phyloP scores from a whole-genome alignment of 352 stramenopile genomes.

The Pythium apleroticum region DNA sequence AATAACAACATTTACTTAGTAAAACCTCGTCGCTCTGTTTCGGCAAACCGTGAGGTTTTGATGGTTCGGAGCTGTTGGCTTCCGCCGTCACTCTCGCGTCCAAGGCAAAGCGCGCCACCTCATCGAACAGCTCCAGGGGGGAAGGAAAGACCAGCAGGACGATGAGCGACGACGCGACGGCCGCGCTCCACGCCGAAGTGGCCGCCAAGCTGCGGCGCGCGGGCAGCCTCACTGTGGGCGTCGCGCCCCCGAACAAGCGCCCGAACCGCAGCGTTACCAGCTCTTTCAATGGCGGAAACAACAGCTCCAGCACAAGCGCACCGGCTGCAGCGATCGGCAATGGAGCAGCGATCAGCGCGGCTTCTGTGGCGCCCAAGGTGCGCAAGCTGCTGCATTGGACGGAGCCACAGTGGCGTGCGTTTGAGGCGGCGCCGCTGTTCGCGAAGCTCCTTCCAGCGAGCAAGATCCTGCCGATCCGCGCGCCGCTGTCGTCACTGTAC shows the following conservation, averaged over 20 bases:
- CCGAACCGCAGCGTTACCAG: conserved; percentile 15
- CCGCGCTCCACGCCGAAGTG: conserved; percentile 25
- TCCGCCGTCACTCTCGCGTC: conserved; percentile 25
- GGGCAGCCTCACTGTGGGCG: conserved; percentile 16
- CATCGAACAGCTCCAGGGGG: background rate
- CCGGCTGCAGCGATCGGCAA: background rate
- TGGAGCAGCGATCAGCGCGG: background rate
- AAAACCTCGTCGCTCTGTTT: conserved; percentile 19
- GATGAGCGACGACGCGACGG: conserved; percentile 27
- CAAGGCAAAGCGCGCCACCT: conserved; percentile 20
- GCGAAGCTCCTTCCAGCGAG: conserved; percentile 48
- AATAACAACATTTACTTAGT: background rate
- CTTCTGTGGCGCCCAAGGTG: conserved; percentile 18
- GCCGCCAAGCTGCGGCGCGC: conserved; percentile 32
- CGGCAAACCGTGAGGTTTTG: conserved; percentile 4
- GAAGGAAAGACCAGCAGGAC: conserved; percentile 2
- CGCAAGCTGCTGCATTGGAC: conserved; percentile 76
- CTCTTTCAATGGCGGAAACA: conserved; percentile 1
- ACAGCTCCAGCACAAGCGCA: background rate
- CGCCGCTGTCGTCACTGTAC: conserved; percentile 78
- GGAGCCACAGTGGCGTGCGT: conserved; percentile 58
- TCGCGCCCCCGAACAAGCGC: conserved; percentile 16
- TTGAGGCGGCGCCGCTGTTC: conserved; percentile 57
- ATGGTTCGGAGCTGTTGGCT: conserved; percentile 9
- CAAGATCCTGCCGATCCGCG: conserved; percentile 75